Evolutionary conservation across 2,329 filamentous ascomycete species (phyloP), one percentile per base, ranked within the genome.

Genomic region (Aspergillus oerlinghausenensis): DNA sequence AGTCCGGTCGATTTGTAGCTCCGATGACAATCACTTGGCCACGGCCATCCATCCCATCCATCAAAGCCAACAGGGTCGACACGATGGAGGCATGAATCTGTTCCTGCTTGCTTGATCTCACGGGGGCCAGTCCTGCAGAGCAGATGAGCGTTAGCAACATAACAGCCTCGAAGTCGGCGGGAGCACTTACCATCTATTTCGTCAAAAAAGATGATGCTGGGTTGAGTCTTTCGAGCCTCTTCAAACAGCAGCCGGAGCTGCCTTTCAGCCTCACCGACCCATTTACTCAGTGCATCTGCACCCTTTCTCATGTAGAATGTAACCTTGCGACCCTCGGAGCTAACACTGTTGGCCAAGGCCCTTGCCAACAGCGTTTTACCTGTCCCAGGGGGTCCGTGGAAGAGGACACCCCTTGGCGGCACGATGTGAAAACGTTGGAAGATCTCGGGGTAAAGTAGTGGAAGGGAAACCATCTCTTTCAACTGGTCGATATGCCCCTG

Each of bases 261-360:
- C 75, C 93, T 88, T 76, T 99, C 94, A 9, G 95, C 94, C 75
- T 99, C 94, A 70, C 94, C 94, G 52, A 99, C 94, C 94, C 94
- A 99, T 76, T 99, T 99, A 75, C 92, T 97, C 60, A 99, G 79
- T 17, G 92, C 92, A 81, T 99, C 94, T 25, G 94, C 95, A 70
- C 94, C 95, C 75, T 99, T 99, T 59, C 94, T 88, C 94, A 99
- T 99, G 75, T 97, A 99, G 67, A 99, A 99, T 0, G 92, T 97
- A 61, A 99, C 94, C 72, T 97, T 97, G 63, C 88, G 88, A 23
- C 93, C 93, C 51, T 93, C 89, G 11, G 89, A 86, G 61, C 91
- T 92, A 57, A 96, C 88, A 59, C 90, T 95, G 55, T 94, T 95
- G 51, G 95, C 92, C 49, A 99, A 80, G 45, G 94, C 94, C 67